Evolutionary conservation across 2,329 filamentous ascomycete genomes (phyloP).

Genomic region (Daldinia sp.): DNA sequence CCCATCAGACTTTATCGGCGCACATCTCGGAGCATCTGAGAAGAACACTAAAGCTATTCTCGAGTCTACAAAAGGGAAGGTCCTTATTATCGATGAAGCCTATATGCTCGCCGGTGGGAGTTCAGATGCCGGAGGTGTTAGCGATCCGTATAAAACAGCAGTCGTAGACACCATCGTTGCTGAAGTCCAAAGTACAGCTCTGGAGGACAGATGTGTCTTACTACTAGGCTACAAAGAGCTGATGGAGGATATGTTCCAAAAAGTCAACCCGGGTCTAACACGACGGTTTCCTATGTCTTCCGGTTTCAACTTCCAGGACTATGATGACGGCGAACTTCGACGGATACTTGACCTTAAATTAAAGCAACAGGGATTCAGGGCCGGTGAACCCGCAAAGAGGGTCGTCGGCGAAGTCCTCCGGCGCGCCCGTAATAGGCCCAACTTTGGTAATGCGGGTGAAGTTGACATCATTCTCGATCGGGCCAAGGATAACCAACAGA

Average conservation of each 20-base stretch:
- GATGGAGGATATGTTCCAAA: slow-evolving; percentile 77
- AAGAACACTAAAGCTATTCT: slow-evolving; percentile 76
- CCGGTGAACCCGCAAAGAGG: slow-evolving; percentile 59
- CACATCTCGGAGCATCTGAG: slow-evolving; percentile 71
- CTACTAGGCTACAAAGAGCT: slow-evolving; percentile 74
- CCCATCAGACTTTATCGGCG: slow-evolving; percentile 76
- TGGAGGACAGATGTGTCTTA: slow-evolving; percentile 77
- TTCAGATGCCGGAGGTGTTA: slow-evolving; percentile 38
- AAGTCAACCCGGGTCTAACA: slow-evolving; percentile 73
- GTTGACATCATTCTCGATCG: slow-evolving; percentile 72
- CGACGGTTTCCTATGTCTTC: slow-evolving; percentile 70
- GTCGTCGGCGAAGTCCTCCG: slow-evolving; percentile 68
- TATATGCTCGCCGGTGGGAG: slow-evolving; percentile 67
- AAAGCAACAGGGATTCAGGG: slow-evolving; percentile 60
- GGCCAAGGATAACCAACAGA: slow-evolving; percentile 62
- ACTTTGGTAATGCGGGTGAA: slow-evolving; percentile 78
- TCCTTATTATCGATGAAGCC: slow-evolving; percentile 82
- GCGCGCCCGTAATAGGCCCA: slow-evolving; percentile 67
- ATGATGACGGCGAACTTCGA: slow-evolving; percentile 63
- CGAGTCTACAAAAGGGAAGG: slow-evolving; percentile 71
- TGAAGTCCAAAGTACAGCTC: slow-evolving; percentile 73
- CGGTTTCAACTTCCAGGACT: slow-evolving; percentile 76
- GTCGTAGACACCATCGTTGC: slow-evolving; percentile 79
- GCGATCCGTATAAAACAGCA: slow-evolving; percentile 63
- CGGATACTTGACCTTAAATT: slow-evolving; percentile 71